Percentiles rank a stretch among this genome's conserved stretches.
Evolutionary conservation across 2,329 filamentous ascomycete genomes (phyloP).

Genomic region (Penicillium nordicum): DNA sequence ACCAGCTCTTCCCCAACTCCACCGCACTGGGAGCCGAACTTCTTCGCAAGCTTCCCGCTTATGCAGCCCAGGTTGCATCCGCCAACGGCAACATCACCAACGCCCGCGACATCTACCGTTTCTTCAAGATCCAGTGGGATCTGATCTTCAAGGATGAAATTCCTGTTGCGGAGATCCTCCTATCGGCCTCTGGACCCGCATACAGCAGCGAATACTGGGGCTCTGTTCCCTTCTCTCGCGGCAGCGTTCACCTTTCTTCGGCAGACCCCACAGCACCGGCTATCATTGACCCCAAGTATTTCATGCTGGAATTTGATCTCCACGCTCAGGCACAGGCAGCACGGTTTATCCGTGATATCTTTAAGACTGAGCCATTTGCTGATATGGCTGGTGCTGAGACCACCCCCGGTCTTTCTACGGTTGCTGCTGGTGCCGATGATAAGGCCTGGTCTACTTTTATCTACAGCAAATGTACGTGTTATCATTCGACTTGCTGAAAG

Average conservation of each 20-base stretch:
- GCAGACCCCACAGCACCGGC: slow-evolving; percentile 22
- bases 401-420: slow-evolving; percentile 16
- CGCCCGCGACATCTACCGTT: slow-evolving; percentile 17
- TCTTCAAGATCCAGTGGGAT: slow-evolving; percentile 30
- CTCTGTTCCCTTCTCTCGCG: slow-evolving; percentile 32
- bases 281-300: slow-evolving; percentile 32
- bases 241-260: slow-evolving; percentile 29
- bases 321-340: slow-evolving; percentile 21
- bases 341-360: slow-evolving; percentile 23
- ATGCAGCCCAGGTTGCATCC: slow-evolving; percentile 20
- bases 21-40: slow-evolving; percentile 16
- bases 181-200: slow-evolving; percentile 17
- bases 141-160: slow-evolving; percentile 26
- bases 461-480: slow-evolving; percentile 23
- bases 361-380: slow-evolving; percentile 18
- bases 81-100: slow-evolving; percentile 17
- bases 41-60: slow-evolving; percentile 19
- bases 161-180: slow-evolving; percentile 28
- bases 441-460: slow-evolving; percentile 25
- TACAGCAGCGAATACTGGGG: slow-evolving; percentile 25
- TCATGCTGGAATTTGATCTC: slow-evolving; percentile 29
- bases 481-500: not conserved
- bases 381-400: slow-evolving; percentile 17
- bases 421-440: slow-evolving; percentile 23
- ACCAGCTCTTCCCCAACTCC: slow-evolving; percentile 24